Conservation (phyloP, 768 basidiomycete species). For the Xerocomellus chrysenteron region DNA sequence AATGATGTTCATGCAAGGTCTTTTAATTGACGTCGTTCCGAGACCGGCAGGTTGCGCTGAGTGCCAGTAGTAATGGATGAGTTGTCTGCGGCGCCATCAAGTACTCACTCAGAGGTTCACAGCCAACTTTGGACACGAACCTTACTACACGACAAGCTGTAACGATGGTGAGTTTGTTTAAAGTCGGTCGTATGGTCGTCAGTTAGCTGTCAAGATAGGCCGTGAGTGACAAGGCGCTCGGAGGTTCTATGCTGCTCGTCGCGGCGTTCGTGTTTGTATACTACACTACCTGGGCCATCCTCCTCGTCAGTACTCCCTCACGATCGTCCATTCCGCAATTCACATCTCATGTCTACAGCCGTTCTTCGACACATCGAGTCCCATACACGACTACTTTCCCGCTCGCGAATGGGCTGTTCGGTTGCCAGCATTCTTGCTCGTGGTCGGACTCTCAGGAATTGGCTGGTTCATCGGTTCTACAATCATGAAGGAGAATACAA, state of each 20-base stretch:
- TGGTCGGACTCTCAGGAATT: constrained; percentile 77
- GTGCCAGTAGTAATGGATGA: background rate
- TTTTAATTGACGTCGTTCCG: background rate
- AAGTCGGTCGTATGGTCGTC: background rate
- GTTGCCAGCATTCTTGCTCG: constrained; percentile 78
- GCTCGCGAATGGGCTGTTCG: constrained; percentile 90
- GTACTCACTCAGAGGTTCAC: background rate
- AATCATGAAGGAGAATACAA: constrained; percentile 70
- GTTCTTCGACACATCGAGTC: constrained; percentile 74
- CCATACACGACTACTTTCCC: constrained; percentile 79
- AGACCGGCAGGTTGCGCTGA: background rate
- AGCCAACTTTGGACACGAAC: constrained; percentile 21
- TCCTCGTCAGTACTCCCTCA: constrained; percentile 57
- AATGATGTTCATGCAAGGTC: constrained; percentile 1
- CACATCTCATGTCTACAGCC: constrained; percentile 48
- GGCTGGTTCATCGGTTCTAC: constrained; percentile 79
- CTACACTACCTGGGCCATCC: constrained; percentile 89
- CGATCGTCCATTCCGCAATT: background rate
- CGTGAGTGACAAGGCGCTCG: constrained; percentile 76
- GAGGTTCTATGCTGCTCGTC: constrained; percentile 74
- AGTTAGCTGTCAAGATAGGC: constrained; percentile 45
- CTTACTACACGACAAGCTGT: constrained; percentile 1
- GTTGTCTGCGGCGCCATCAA: background rate
- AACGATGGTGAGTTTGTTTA: constrained; percentile 26
- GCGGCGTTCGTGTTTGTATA: constrained; percentile 80